Evolutionary conservation across 805 yeast genomes (phyloP).

Genomic region (Myxozyma kluyveri): DNA sequence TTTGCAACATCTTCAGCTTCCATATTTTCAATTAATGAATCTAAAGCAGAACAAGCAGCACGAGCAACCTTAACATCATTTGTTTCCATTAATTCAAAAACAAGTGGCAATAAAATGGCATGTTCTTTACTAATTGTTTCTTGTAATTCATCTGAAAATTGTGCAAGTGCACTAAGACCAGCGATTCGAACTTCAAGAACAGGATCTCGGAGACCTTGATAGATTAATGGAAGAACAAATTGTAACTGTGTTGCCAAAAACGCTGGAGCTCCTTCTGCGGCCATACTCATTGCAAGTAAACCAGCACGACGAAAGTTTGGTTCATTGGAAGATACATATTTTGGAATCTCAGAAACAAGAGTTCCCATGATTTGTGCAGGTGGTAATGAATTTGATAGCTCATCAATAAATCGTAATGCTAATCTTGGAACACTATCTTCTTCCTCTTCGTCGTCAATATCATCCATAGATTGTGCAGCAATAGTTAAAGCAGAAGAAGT

Average conservation of each 20-base stretch:
- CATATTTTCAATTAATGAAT: constrained; percentile 88
- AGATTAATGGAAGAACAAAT: constrained; percentile 67
- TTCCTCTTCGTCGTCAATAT: constrained; percentile 86
- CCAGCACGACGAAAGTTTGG: constrained; percentile 84
- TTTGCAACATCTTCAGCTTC: constrained; percentile 76
- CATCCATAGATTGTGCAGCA: constrained; percentile 72
- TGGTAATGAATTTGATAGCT: constrained; percentile 79
- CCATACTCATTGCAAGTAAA: constrained; percentile 72
- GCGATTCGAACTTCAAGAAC: constrained; percentile 77
- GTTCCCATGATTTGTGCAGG: constrained; percentile 89
- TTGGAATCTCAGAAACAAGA: constrained; percentile 51
- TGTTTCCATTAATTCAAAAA: constrained; percentile 81
- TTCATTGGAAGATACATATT: constrained; percentile 51
- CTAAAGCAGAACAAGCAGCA: constrained; percentile 86
- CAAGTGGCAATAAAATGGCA: constrained; percentile 75
- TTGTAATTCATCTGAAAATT: constrained; percentile 78
- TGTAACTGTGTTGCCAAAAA: constrained; percentile 72
- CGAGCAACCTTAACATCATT: constrained; percentile 79
- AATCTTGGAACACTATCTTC: constrained; percentile 76
- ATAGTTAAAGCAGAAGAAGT: constrained; percentile 70
- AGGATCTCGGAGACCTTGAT: constrained; percentile 72
- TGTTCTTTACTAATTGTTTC: constrained; percentile 82
- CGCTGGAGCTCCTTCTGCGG: constrained; percentile 93
- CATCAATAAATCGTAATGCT: constrained; percentile 76
- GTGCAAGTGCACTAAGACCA: constrained; percentile 76